These are phyloP conservation scores for Aspergillus uvarum DNA, from an alignment of 2,329 filamentous ascomycete species.

Conservation along the genomic window DNA sequence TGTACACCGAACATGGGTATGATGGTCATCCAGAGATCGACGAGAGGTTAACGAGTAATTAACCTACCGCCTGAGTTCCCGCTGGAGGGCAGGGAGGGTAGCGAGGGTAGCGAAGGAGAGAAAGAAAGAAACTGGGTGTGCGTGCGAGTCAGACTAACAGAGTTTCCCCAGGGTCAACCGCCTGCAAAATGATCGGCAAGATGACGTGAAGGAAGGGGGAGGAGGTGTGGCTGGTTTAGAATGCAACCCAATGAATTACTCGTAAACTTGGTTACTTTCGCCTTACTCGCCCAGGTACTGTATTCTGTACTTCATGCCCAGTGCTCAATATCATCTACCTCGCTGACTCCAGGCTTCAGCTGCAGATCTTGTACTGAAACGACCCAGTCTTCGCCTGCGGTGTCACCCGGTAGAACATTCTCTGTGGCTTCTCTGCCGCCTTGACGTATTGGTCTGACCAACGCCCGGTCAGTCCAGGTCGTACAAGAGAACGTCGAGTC, in stretches of 20 bases:
- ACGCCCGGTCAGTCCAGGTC: not conserved
- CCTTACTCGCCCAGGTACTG: no score
- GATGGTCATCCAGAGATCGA: not conserved
- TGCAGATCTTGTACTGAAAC: not conserved
- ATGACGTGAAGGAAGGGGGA: not conserved
- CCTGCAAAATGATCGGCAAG: not conserved
- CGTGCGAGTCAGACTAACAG: no score
- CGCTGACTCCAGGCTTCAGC: not conserved
- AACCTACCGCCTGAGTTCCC: no score
- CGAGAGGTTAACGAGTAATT: no score
- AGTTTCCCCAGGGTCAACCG: not conserved
- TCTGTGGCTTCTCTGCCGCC: slow-evolving; percentile 1
- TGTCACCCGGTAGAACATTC: slow-evolving; percentile 9
- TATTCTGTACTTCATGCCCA: no score
- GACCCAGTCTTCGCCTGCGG: slow-evolving; percentile 8
- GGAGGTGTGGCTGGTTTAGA: not conserved
- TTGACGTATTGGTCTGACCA: slow-evolving; percentile 1
- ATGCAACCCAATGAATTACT: not conserved
- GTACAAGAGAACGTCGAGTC: not conserved
- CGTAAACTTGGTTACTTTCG: not conserved
- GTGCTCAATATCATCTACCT: no score
- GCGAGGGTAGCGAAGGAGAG: no score
- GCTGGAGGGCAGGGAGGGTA: no score
- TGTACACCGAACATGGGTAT: not conserved
- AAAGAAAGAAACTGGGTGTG: no score